These are phyloP conservation scores for Basipetospora chlamydospora DNA, from an alignment of 2,329 filamentous ascomycete genomes.

Conservation along the genomic window DNA sequence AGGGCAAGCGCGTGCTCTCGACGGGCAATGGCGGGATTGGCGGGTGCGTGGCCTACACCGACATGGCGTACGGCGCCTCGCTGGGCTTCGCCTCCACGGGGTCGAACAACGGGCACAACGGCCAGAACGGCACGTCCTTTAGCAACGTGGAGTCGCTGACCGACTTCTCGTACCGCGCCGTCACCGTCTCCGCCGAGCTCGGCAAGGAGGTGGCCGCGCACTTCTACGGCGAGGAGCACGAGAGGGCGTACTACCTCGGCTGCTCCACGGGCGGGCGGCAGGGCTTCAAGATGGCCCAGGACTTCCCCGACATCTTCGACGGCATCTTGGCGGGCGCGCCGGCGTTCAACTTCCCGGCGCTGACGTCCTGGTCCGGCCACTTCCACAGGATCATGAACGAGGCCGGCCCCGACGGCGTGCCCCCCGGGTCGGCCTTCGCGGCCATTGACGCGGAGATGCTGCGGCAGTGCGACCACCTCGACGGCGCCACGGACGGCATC, in stretches of 20 bases:
- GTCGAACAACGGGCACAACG: constrained; percentile 12
- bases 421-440: constrained; percentile 18
- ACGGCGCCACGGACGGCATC: constrained; percentile 31
- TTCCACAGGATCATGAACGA: constrained; percentile 18
- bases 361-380: neutral
- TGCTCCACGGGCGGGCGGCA: constrained; percentile 46
- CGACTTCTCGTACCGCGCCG: constrained; percentile 19
- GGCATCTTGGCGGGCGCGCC: constrained; percentile 34
- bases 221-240: constrained; percentile 29
- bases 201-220: constrained; percentile 30
- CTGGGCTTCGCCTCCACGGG: constrained; percentile 10
- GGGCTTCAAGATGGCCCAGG: constrained; percentile 37
- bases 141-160: constrained; percentile 13
- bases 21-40: neutral
- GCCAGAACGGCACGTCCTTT: constrained; percentile 8
- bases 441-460: constrained; percentile 18
- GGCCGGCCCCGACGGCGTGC: constrained; percentile 23
- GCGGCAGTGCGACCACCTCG: constrained; percentile 27
- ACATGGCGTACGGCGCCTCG: neutral
- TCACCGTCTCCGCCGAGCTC: constrained; percentile 31
- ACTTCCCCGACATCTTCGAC: constrained; percentile 41
- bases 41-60: neutral
- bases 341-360: constrained; percentile 15
- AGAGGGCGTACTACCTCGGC: constrained; percentile 39
- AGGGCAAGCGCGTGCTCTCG: neutral